phyloP scores from a whole-genome alignment of 2,329 filamentous ascomycete genomes.

The Achaetomium macrosporum region DNA sequence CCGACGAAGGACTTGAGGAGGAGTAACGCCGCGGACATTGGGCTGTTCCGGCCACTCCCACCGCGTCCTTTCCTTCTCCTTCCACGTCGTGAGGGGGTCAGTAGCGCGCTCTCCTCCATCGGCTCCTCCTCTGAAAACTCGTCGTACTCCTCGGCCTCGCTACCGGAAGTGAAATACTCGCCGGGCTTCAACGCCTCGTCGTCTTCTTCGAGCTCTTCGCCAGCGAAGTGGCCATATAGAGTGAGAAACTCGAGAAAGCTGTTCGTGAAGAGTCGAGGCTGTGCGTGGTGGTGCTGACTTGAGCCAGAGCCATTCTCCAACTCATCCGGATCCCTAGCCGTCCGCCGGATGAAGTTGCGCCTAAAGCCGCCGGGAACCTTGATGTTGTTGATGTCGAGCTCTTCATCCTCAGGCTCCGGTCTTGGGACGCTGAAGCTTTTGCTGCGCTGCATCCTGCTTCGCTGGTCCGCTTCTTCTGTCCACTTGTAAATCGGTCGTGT shows the following conservation, averaged over 20 bases:
- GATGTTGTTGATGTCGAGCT: constrained; percentile 81
- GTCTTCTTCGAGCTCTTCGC: constrained; percentile 93
- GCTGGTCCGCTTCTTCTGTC: constrained; percentile 79
- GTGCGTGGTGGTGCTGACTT: constrained; percentile 34
- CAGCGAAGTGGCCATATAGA: constrained; percentile 94
- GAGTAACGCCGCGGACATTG: constrained; percentile 73
- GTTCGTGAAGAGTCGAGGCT: constrained; percentile 69
- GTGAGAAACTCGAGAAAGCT: constrained; percentile 96
- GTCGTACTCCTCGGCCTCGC: constrained; percentile 57
- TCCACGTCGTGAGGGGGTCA: constrained; percentile 68
- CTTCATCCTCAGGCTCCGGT: constrained; percentile 72
- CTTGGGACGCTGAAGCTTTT: constrained; percentile 79
- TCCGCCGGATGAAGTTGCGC: constrained; percentile 77
- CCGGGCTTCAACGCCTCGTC: constrained; percentile 82
- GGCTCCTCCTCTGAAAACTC: constrained; percentile 62
- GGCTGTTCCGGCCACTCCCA: constrained; percentile 68
- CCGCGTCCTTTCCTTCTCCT: constrained; percentile 71
- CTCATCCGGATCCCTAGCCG: constrained; percentile 56
- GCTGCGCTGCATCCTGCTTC: constrained; percentile 64
- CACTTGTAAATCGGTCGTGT: constrained; percentile 94
- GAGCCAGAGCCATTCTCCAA: constrained; percentile 35
- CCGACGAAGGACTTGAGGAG: constrained; percentile 97
- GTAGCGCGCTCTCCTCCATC: constrained; percentile 80
- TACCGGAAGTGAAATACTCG: constrained; percentile 84
- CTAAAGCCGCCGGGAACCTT: constrained; percentile 91